Evolutionary conservation across 2,329 filamentous ascomycete genomes (phyloP).

Genomic region (Emmonsia crescens): DNA sequence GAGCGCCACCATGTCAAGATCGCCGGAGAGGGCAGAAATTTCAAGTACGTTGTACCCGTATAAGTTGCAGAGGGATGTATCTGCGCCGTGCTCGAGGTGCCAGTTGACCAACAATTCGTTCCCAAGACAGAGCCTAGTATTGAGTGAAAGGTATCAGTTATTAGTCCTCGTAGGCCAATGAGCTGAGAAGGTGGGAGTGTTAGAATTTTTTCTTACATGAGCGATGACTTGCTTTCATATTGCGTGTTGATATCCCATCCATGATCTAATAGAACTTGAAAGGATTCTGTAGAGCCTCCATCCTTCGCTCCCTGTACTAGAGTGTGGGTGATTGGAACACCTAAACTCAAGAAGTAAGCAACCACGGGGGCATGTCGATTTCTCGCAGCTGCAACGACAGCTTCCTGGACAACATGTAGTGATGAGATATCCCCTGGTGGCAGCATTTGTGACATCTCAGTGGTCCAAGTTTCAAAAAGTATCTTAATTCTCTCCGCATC

Average conservation of each 20-base stretch:
- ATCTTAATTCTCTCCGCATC: not conserved
- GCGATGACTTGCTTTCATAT: not conserved
- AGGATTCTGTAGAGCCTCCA: not conserved
- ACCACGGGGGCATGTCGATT: not conserved
- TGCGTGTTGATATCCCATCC: conserved; percentile 2
- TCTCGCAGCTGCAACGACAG: not conserved
- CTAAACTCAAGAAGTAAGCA: not conserved
- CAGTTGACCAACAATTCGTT: not conserved
- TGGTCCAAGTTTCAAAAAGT: not conserved
- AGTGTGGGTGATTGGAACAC: not conserved
- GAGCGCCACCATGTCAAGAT: not conserved
- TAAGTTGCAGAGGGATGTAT: not conserved
- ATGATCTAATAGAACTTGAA: not conserved
- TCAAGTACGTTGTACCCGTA: not conserved
- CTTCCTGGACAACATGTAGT: not conserved
- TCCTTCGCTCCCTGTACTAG: not conserved
- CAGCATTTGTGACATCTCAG: not conserved
- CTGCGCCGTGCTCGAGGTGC: not conserved
- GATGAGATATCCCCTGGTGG: not conserved
- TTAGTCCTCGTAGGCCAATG: not conserved
- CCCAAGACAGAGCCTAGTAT: not conserved
- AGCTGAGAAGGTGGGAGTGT: not conserved
- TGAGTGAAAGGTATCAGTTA: not conserved
- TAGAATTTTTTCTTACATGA: not conserved
- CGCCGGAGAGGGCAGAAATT: not conserved